Conservation (phyloP, 768 basidiomycete species). For the Neoboletus subvelutipes region DNA sequence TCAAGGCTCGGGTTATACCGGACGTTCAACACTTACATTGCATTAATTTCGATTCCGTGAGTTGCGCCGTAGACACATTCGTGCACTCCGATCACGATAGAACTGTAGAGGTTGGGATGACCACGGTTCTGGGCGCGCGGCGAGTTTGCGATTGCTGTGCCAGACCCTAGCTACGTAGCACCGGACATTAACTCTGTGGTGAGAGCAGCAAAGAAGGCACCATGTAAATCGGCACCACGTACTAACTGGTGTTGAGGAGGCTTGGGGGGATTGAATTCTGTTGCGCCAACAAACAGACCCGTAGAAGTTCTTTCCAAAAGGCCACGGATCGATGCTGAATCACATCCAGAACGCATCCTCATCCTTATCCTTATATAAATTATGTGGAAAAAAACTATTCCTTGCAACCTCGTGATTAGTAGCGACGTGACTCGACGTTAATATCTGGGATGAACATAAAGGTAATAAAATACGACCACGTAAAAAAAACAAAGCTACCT, state of each 20-base stretch:
- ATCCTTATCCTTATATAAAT: constrained; percentile 10
- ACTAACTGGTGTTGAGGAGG: neutral
- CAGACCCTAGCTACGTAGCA: neutral
- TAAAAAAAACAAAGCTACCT: constrained; percentile 22
- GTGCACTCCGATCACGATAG: neutral
- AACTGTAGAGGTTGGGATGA: neutral
- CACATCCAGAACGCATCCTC: neutral
- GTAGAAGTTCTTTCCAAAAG: neutral
- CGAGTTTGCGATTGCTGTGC: neutral
- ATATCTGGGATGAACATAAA: constrained; percentile 22
- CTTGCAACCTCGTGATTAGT: constrained; percentile 17
- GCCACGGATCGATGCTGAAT: neutral
- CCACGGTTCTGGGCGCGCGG: neutral
- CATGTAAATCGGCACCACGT: neutral
- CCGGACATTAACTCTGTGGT: neutral
- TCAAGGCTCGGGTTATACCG: neutral
- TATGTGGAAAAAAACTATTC: constrained; percentile 9
- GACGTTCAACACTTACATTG: constrained; percentile 5
- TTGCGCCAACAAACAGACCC: neutral
- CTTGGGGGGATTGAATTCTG: neutral
- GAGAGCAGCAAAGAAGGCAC: neutral
- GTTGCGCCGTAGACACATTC: neutral
- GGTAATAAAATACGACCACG: constrained; percentile 31
- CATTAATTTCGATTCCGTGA: neutral
- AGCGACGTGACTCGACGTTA: constrained; percentile 13